Evolutionary conservation across 208 protist species (phyloP), one percentile per base, ranked within the genome.

Genomic region (Herpetomonas muscarum): DNA sequence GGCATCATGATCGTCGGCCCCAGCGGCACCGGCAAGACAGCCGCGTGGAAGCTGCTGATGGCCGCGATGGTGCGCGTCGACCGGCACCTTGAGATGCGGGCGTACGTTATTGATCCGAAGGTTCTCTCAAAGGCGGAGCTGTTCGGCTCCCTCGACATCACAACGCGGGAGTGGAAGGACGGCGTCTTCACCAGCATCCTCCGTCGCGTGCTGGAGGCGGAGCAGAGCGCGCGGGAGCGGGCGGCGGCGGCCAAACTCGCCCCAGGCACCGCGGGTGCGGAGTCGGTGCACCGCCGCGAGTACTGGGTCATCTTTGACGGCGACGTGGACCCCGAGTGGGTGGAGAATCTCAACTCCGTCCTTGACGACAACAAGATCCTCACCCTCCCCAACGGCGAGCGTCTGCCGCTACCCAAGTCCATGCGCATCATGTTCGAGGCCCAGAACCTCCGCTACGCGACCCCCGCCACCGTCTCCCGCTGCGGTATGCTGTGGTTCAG

Each of bases 1-100:
- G 98, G 99, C 48, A 67, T 99, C 34, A 99, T 99, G 98, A 67
- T 99, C 30, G 98, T 99, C 6, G 99, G 99, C n/a, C 96, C 96
- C 1, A 93, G 94, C 49, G 98, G 97, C 21, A 93, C 80, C 13
- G 98, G 98, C 39, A 99, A 99, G 83, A 98, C 97, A 4, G 71
- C 87, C 1, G 90, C 93, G 9, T 99, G 97, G 94, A 89, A 81
- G 39, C 83, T 96, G 10, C 82, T 99, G 2, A 66, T 98, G 31
- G 79, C 96, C 30, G 98, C 98, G 0, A 82, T 99, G 65, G 85
- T 93, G 44, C 67, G 74, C 30, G 49, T 76, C 17, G 65, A 73
- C 37, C 67, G 29, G 13, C 45, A 21, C 97, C 98, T 67, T 81
- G 77, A 92, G 55, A 77, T 76, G 37, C 78, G 90, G 42, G 79